Evolutionary conservation across 768 basidiomycete species (phyloP).

Genomic region (Paxillus rubicundulus): DNA sequence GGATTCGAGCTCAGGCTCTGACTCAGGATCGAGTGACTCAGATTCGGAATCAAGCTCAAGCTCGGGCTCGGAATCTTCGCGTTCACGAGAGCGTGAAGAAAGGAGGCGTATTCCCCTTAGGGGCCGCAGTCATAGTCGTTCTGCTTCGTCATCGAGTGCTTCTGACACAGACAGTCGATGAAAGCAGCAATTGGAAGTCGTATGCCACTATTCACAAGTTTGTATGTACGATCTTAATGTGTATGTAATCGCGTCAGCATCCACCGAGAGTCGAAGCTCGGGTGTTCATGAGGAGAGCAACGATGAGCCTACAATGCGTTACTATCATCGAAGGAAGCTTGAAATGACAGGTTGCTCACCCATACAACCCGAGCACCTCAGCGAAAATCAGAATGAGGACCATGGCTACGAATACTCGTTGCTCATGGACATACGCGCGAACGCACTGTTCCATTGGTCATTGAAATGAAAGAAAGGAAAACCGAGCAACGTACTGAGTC

Average conservation of each 20-base stretch:
- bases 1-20: conserved; percentile 37
- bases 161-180: conserved; percentile 15
- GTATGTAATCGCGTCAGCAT: conserved; percentile 17
- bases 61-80: conserved; percentile 44
- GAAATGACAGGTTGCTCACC: conserved; percentile 42
- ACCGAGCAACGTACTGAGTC: conserved; percentile 67
- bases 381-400: conserved; percentile 93
- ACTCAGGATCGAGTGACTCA: conserved; percentile 40
- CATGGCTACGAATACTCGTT: conserved; percentile 91
- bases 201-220: conserved; percentile 5
- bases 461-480: background rate
- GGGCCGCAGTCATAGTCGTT: conserved; percentile 21
- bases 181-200: conserved; percentile 16
- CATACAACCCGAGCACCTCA: conserved; percentile 88
- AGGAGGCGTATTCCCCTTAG: conserved; percentile 39
- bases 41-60: conserved; percentile 38
- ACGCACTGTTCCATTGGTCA: conserved; percentile 59
- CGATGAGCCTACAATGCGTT: conserved; percentile 56
- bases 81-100: conserved; percentile 40
- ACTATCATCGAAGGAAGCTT: background rate
- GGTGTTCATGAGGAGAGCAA: conserved; percentile 91
- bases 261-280: conserved; percentile 46
- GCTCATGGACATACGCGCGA: conserved; percentile 87
- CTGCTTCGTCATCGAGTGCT: conserved; percentile 16
- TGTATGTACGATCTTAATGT: conserved; percentile 13